These are phyloP conservation scores for Senna tora DNA, from an alignment of 306 rosid genomes.

Conservation along the genomic window DNA sequence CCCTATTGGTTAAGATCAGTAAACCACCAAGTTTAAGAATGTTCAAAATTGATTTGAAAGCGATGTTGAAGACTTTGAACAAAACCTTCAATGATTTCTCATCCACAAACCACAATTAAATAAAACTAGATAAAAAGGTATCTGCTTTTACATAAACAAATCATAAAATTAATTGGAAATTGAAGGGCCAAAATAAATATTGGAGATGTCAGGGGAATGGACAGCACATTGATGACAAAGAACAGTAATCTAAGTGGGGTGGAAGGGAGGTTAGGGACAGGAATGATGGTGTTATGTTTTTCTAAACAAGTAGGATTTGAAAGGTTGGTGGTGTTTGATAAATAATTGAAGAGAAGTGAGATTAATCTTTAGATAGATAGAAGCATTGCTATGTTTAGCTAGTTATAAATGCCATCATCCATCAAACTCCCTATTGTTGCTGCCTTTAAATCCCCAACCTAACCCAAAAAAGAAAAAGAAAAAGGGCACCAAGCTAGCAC, in stretches of 20 bases:
- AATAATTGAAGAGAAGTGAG: too few relatives aligned
- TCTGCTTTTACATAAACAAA: neutral
- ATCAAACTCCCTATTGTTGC: conserved; percentile 1
- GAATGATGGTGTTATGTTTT: neutral
- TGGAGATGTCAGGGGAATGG: conserved; percentile 13
- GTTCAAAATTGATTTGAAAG: conserved; percentile 20
- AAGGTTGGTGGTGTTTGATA: neutral
- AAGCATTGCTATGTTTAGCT: neutral
- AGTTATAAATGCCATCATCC: conserved; percentile 5
- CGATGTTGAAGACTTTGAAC: conserved; percentile 10
- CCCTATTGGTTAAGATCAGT: conserved; percentile 23
- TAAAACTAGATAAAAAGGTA: conserved; percentile 11
- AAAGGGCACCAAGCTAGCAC: conserved; percentile 23
- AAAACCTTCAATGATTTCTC: conserved; percentile 23
- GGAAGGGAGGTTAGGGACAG: neutral
- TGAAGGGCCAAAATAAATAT: neutral
- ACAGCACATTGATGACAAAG: conserved; percentile 11
- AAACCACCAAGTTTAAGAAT: conserved; percentile 10
- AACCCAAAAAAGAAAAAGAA: neutral
- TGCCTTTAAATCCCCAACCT: conserved; percentile 30
- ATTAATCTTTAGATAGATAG: neutral
- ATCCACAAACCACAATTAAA: neutral
- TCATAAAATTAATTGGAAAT: neutral
- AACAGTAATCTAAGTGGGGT: neutral
- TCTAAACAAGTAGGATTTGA: neutral